Evolutionary conservation across 129 eudicot species (phyloP).

Genomic region (Flaveria sonorensis): DNA sequence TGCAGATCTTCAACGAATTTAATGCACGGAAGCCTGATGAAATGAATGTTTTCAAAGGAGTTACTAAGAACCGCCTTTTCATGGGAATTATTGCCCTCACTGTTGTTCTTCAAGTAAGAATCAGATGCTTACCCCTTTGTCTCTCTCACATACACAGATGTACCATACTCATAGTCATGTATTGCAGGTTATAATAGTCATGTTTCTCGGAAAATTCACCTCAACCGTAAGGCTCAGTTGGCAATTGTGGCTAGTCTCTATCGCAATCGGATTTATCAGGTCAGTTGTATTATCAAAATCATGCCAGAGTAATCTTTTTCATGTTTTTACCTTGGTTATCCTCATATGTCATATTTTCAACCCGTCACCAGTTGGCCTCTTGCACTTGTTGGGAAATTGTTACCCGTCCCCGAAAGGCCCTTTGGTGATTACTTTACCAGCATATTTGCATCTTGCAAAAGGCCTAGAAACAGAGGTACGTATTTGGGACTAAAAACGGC

Average conservation of each 20-base stretch:
- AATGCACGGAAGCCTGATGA: conserved; percentile 94
- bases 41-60: conserved; percentile 75
- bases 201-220: conserved; percentile 87
- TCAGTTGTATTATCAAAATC: conserved; percentile 33
- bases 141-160: background rate
- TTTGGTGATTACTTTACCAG: conserved; percentile 39
- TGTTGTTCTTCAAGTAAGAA: conserved; percentile 66
- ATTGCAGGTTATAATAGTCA: conserved; percentile 62
- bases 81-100: conserved; percentile 73
- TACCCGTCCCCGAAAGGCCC: conserved; percentile 61
- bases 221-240: conserved; percentile 77
- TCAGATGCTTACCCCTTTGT: background rate
- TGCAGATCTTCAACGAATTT: conserved; percentile 81
- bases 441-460: conserved; percentile 13
- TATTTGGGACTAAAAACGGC: background rate
- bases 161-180: background rate
- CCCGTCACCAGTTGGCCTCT: conserved; percentile 58
- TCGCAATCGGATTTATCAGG: conserved; percentile 74
- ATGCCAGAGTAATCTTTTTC: background rate
- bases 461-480: conserved; percentile 29
- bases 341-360: conserved; percentile 1
- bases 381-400: conserved; percentile 53
- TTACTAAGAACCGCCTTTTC: conserved; percentile 64
- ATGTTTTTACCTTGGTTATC: background rate
- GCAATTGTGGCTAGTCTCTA: conserved; percentile 81